Base-by-base conservation (phyloP, 805 yeast species). In the Ogataea populi-albae region DNA sequence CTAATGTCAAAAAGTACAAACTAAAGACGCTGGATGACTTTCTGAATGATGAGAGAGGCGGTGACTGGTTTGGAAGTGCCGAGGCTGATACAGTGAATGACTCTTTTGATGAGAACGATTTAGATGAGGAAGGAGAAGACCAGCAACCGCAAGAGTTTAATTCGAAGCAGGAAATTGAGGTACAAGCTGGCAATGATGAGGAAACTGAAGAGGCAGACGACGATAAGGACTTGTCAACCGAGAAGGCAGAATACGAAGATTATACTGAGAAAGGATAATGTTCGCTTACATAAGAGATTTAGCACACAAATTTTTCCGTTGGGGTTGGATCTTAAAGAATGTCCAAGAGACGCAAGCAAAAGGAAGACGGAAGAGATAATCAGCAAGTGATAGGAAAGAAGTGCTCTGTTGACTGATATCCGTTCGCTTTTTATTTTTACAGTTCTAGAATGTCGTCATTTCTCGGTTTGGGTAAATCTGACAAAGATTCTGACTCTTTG, bases 11-110 rank as follows among this genome's bases (percentile, higher is more conserved):
- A 44, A 68, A 65, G 35, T 81, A 77, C 50, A 73, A 75, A 40
- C 59, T 84, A 24, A 95, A 86, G 56, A 83, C 89, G 38, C 62
- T 89, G 38, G 97, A 89, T 52, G 98, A 89, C 43, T 89, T 89
- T 56, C 79, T 89, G 26, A 48, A 26, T 15, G 43, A 37, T 16
- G 32, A 34, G 8, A 26, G 32, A 47, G 82, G 74, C 2, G 71
- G 70, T 40, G 61, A 72, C 10, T 61, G 68, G 14, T n/a, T 49
- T 52, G 34, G 64, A 41, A 40, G 65, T 25, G 53, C 38, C 6
- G 48, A 41, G n/a, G 31, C 27, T 10, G 36, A 30, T 20, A 32
- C 29, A 4, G 23, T 19, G 9, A 40, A 32, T 5, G 25, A 25
- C 1, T 42, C 32, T 4, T 23, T 40, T 10, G 65, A 36, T 35